Conservation (phyloP, 2,329 filamentous ascomycete species). For the Fusarium incarnatum region DNA sequence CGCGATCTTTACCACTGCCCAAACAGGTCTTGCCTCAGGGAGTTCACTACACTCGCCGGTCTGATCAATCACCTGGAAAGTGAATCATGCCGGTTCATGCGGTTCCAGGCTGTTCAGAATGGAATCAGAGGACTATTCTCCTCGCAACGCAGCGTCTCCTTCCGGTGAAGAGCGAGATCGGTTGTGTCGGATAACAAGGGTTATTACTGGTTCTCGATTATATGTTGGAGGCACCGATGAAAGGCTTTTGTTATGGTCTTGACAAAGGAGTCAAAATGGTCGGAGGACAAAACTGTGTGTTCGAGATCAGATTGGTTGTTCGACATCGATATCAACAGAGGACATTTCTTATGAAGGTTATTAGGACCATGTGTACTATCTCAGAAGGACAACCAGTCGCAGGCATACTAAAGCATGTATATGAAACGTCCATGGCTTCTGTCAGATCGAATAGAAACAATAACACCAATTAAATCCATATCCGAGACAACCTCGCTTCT, state of each 20-base stretch:
- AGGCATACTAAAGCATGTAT: neutral
- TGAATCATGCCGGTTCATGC: slow-evolving; percentile 55
- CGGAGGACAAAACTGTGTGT: neutral
- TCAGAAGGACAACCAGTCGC: neutral
- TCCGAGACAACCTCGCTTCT: neutral
- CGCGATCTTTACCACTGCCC: slow-evolving; percentile 57
- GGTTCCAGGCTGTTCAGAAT: slow-evolving; percentile 53
- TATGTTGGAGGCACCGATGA: no score
- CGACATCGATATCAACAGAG: neutral
- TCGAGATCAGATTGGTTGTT: neutral
- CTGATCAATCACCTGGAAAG: slow-evolving; percentile 59
- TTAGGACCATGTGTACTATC: neutral
- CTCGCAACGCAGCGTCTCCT: slow-evolving; percentile 16
- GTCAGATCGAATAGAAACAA: neutral
- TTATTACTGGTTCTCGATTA: neutral
- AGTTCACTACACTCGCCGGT: slow-evolving; percentile 56
- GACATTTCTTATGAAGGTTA: neutral
- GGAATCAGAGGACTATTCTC: slow-evolving; percentile 42
- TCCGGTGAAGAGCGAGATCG: neutral
- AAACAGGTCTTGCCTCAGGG: slow-evolving; percentile 47
- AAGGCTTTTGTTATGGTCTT: neutral
- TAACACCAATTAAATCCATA: neutral
- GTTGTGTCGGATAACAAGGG: no score
- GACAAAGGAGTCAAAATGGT: neutral
- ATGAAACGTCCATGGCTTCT: neutral